These are phyloP conservation scores for Aspergillus fischeri DNA, from an alignment of 2,329 filamentous ascomycete species.

Conservation along the genomic window DNA sequence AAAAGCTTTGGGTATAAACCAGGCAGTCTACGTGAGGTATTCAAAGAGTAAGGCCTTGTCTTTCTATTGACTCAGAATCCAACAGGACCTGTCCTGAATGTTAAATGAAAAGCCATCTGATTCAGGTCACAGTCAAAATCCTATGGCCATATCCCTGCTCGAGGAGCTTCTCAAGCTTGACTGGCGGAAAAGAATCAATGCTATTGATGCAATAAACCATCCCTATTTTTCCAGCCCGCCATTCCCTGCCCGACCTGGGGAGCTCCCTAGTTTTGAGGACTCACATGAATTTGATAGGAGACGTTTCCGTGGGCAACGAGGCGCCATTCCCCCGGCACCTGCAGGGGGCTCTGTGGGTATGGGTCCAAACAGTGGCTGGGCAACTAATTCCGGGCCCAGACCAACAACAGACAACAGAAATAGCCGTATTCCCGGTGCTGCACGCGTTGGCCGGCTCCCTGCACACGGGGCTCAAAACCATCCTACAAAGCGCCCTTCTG, in stretches of 20 bases:
- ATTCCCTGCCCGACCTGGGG: conserved; percentile 72
- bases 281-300: conserved; percentile 94
- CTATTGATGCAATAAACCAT: conserved; percentile 87
- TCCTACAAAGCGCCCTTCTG: conserved; percentile 22
- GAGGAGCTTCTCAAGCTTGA: conserved; percentile 81
- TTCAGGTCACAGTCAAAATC: conserved; percentile 51
- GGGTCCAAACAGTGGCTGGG: conserved; percentile 56
- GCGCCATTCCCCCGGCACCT: conserved; percentile 80
- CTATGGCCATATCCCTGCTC: conserved; percentile 72
- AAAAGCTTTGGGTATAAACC: conserved; percentile 56
- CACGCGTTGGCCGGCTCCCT: conserved; percentile 27
- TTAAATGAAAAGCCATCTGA: conserved; percentile 9
- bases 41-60: conserved; percentile 58
- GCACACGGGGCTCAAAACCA: conserved; percentile 19
- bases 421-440: conserved; percentile 33
- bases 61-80: neutral
- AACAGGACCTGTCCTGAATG: neutral
- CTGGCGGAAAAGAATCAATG: conserved; percentile 85
- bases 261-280: conserved; percentile 88
- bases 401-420: conserved; percentile 27
- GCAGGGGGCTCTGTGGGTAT: conserved; percentile 87
- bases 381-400: conserved; percentile 30
- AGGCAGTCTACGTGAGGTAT: conserved; percentile 68
- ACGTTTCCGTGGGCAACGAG: conserved; percentile 82
- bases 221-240: conserved; percentile 82